Evolutionary conservation across 179 eudicot species (phyloP).

Genomic region (Dionaea muscipula): DNA sequence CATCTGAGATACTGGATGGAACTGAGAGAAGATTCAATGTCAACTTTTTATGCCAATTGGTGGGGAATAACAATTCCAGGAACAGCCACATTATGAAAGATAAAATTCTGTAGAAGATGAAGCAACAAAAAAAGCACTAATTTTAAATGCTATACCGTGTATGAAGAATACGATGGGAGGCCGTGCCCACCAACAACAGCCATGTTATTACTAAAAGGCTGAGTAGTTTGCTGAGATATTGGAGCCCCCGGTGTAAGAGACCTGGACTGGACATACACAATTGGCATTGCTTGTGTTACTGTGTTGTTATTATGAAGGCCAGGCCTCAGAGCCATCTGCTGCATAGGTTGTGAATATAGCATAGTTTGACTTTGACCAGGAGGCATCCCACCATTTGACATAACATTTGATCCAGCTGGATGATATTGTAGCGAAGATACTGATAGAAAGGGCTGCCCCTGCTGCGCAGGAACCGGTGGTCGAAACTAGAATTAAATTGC

Average conservation of each 20-base stretch:
- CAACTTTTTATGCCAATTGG: conserved; percentile 28
- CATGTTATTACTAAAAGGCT: conserved; percentile 29
- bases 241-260: conserved; percentile 39
- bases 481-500: conserved; percentile 43
- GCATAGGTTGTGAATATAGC: conserved; percentile 71
- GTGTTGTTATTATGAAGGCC: conserved; percentile 32
- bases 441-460: conserved; percentile 50
- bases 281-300: conserved; percentile 41
- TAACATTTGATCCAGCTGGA: conserved; percentile 37
- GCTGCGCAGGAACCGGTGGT: conserved; percentile 50
- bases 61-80: conserved; percentile 25
- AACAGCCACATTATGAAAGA: not conserved
- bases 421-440: conserved; percentile 49
- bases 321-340: conserved; percentile 61
- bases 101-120: not conserved
- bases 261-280: conserved; percentile 53
- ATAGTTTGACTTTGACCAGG: conserved; percentile 43
- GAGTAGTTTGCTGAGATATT: conserved; percentile 40
- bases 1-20: conserved; percentile 54
- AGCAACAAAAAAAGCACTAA: conserved; percentile 2
- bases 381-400: conserved; percentile 33
- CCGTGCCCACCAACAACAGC: conserved; percentile 53
- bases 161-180: conserved; percentile 52
- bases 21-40: conserved; percentile 28
- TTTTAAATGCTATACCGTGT: conserved; percentile 32